Base-by-base conservation (phyloP, 2,329 filamentous ascomycete genomes). In the Geoglossum cookeanum region DNA sequence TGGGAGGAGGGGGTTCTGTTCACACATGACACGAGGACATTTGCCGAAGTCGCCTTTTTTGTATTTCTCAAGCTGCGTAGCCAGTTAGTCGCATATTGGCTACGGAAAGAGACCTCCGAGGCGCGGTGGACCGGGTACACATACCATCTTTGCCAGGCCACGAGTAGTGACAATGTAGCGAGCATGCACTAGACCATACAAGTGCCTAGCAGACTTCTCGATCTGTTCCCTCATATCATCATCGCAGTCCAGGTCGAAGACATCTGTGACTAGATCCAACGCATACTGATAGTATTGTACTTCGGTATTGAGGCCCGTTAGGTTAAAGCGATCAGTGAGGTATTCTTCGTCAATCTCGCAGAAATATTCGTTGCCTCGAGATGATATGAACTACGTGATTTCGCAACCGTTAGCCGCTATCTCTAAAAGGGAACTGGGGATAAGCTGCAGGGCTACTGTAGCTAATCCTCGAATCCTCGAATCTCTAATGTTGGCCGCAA, bases 291-390 rank as follows among this genome's bases (percentile, higher is more conserved):
- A 98, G 75, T 97, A 96, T 67, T 95, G 87, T 13, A 98, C 92
- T 69, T 98, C 92, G 39, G 88, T 91, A 72, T 97, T 96, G 55
- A 98, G 79, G 42, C 92, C 92, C 0, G 92, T 98, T 60, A 98
- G 76, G 72, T 98, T 98, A 79, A 98, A 98, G 55, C 92, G 84
- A 70, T 98, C 92, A 55, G 90, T 97, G 52, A 98, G 78, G 71
- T 98, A 98, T 66, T 98, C 92, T 70, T 98, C 92, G 71, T 98
- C 92, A 66, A 98, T 97, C 69, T 98, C 92, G 79, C 92, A 98
- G 67, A 97, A 98, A 73, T 98, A 98, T 70, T 98, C 92, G 72
- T 98, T 97, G 62, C 92, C 92, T 58, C 92, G 81, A 4, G 90
- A 95, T 3, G 91, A 96, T 65, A 97, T 96, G 70, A 98, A 98